A percentile compares a stretch with the other conserved stretches of the same genome.
These are phyloP conservation scores for Mycena indigotica DNA, from an alignment of 768 basidiomycete genomes.

Conservation along the genomic window DNA sequence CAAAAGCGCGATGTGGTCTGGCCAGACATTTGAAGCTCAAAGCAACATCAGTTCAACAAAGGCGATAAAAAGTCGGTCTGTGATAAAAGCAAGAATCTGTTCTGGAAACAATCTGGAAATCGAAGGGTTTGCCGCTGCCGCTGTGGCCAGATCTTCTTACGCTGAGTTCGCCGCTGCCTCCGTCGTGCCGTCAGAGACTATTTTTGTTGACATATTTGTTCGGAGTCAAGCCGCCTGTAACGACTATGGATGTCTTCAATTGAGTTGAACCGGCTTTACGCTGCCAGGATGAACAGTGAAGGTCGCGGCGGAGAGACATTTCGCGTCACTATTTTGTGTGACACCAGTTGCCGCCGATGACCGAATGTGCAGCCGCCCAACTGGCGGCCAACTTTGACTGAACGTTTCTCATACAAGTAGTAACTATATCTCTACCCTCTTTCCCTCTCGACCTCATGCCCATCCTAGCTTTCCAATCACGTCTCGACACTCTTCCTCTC, in stretches of 20 bases:
- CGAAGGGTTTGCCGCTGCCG: too few relatives aligned
- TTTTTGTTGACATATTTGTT: neutral
- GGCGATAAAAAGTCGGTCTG: too few relatives aligned
- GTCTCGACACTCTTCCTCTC: constrained; percentile 37
- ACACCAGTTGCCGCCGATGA: neutral
- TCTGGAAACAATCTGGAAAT: too few relatives aligned
- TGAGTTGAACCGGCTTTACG: too few relatives aligned
- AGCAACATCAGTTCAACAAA: too few relatives aligned
- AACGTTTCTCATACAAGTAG: constrained; percentile 23
- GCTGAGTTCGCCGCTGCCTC: neutral
- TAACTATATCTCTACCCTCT: constrained; percentile 10
- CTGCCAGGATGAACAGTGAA: too few relatives aligned
- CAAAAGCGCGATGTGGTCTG: too few relatives aligned
- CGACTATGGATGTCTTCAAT: neutral
- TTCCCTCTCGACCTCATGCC: constrained; percentile 7
- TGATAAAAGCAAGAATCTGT: too few relatives aligned
- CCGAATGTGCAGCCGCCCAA: neutral
- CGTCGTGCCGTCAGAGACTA: neutral
- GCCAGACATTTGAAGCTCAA: too few relatives aligned
- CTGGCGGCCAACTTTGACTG: neutral
- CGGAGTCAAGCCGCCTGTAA: neutral
- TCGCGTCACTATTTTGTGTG: neutral
- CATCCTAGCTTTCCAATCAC: constrained; percentile 8
- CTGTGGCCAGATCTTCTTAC: too few relatives aligned
- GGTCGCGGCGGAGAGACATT: too few relatives aligned